Evolutionary conservation across 805 yeast species (phyloP), one percentile per base, ranked within the genome.

Genomic region (Novakomyces olei): DNA sequence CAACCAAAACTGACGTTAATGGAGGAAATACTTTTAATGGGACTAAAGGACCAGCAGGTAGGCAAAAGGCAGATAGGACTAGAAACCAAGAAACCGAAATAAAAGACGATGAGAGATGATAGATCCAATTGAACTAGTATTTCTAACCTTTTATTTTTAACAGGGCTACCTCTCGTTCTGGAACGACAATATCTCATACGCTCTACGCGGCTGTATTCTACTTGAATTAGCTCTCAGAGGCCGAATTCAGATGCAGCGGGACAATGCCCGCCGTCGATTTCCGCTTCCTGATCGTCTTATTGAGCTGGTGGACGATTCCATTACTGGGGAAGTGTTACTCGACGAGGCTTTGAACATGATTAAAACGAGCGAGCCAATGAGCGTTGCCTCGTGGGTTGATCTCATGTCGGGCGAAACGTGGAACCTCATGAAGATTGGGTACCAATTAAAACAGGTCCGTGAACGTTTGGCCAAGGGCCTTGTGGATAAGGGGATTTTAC

Each of bases 161-260:
- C 18, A 41, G 42, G 98, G 98, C 8, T 81, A 85, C 52, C 61
- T 88, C 29, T 80, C 94, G 19, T 88, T 88, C 55, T 88, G 98
- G 98, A 88, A 88, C 50, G 98, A 88, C 54, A 83, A 80, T 54
- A 83, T 88, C 34, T 80, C 95, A 16, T 88, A 88, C 56, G 93
- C 95, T 1, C 63, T 88, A 37, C 70, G 98, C 45, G 98, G 98
- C 8, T 76, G 94, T 50, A 85, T 88, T 37, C 48, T 88, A 34
- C 65, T 88, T 50, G 98, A 88, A 54, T 63, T 88, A 53, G 93
- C 95, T 2, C 68, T 88, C 46, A 68, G 95, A 43, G 83, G 81
- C 37, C 77, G 78, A 48, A 79, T 88, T 45, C 65, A 81, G 34
- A 69, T 88, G 60, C 75, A 81, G 32, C 79, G 79, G 48, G 98